Conservation (phyloP, 768 basidiomycete genomes). For the Boletus subcaerulescens region DNA sequence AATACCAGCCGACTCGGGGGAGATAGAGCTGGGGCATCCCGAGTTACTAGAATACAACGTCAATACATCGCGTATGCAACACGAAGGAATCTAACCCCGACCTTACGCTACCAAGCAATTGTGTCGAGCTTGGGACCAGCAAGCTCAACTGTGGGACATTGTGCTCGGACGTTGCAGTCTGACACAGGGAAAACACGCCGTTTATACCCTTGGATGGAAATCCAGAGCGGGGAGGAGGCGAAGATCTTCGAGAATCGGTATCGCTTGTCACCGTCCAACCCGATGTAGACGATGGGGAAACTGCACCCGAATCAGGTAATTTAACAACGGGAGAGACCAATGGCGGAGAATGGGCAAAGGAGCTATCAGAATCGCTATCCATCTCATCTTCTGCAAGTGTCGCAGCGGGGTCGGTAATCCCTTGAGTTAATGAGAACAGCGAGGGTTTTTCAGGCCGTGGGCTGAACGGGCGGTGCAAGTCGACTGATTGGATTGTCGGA, state of each 20-base stretch:
- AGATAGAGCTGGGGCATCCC: constrained; percentile 30
- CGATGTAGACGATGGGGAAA: constrained; percentile 25
- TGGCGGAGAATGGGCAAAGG: constrained; percentile 28
- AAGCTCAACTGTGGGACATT: constrained; percentile 27
- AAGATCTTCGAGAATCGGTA: constrained; percentile 15
- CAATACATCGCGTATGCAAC: background rate
- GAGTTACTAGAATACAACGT: constrained; percentile 18
- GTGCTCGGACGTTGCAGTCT: constrained; percentile 8
- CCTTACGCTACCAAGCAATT: constrained; percentile 13
- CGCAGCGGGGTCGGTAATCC: background rate
- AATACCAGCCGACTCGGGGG: constrained; percentile 33
- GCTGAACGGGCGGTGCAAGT: constrained; percentile 27
- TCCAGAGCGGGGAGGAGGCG: constrained; percentile 2
- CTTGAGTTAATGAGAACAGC: constrained; percentile 21
- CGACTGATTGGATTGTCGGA: constrained; percentile 10
- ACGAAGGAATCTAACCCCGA: background rate
- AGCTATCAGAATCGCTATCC: constrained; percentile 20
- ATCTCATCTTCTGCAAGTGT: constrained; percentile 10
- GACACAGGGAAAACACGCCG: constrained; percentile 2
- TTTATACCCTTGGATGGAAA: constrained; percentile 12
- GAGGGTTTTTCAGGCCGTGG: constrained; percentile 25
- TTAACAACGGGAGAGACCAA: constrained; percentile 29
- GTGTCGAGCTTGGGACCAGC: constrained; percentile 23
- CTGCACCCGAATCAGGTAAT: constrained; percentile 24
- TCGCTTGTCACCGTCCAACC: constrained; percentile 31